Evolutionary conservation across 2,329 filamentous ascomycete species (phyloP).

Genomic region (Diaporthe caulivora): DNA sequence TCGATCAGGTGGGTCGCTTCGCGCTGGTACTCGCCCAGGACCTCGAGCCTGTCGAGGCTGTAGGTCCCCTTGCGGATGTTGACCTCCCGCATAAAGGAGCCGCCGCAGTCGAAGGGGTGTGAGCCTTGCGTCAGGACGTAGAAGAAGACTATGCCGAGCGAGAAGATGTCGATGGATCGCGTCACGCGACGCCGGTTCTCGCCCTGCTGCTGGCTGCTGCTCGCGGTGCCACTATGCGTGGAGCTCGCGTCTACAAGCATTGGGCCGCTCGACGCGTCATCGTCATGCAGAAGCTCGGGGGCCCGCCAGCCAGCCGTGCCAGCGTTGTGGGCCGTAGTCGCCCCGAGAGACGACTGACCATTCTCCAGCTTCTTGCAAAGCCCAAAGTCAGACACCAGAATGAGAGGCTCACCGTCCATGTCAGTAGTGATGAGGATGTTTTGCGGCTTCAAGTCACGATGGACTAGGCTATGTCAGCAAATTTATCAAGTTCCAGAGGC

Average conservation of each 20-base stretch:
- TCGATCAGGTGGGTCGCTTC: constrained; percentile 90
- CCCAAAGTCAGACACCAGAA: constrained; percentile 97
- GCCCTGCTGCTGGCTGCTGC: constrained; percentile 58
- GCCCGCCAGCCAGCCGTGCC: constrained; percentile 98
- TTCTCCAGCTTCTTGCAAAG: constrained; percentile 97
- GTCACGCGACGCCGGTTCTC: constrained; percentile 78
- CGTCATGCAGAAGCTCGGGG: constrained; percentile 88
- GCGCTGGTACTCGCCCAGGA: constrained; percentile 84
- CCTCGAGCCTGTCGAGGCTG: constrained; percentile 77
- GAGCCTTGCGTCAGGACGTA: constrained; percentile 95
- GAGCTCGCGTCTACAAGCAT: constrained; percentile 63
- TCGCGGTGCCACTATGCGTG: constrained; percentile 71
- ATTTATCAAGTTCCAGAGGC: rapidly evolving
- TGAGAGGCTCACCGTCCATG: constrained; percentile 75
- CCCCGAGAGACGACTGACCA: constrained; percentile 93
- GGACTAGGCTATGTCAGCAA: constrained; percentile 59
- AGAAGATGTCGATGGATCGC: constrained; percentile 97
- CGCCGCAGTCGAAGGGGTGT: constrained; percentile 94
- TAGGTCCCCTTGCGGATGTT: constrained; percentile 95
- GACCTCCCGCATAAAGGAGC: constrained; percentile 94
- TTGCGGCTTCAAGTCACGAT: constrained; percentile 96
- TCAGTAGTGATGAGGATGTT: constrained; percentile 90
- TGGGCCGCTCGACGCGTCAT: constrained; percentile 68
- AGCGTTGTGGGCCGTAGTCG: constrained; percentile 91
- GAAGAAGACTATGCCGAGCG: constrained; percentile 96